These are phyloP conservation scores for Gossypium raimondii DNA, from an alignment of 345 rosid species.

Conservation along the genomic window DNA sequence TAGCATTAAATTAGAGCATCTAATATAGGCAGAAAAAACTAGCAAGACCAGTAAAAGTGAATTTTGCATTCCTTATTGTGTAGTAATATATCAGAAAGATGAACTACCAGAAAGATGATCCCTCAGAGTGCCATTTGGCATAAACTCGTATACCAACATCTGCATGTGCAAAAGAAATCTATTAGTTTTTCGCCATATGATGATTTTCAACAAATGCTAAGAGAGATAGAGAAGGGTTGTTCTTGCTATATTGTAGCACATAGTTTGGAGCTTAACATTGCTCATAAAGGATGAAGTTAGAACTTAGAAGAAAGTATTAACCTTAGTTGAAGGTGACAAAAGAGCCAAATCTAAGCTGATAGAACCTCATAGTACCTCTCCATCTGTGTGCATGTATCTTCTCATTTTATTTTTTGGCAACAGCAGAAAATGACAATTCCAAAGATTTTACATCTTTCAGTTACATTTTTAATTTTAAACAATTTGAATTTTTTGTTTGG, in stretches of 20 bases:
- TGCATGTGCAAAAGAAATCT: constrained; percentile 27
- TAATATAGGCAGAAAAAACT: constrained; percentile 4
- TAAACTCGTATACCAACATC: constrained; percentile 94
- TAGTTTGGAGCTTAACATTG: background rate
- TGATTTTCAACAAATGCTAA: constrained; percentile 3
- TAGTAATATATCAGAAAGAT: background rate
- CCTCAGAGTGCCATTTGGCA: constrained; percentile 83
- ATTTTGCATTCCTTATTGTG: background rate
- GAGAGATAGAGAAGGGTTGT: background rate
- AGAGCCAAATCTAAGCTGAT: constrained; percentile 2
- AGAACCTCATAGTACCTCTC: background rate
- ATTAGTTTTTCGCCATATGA: constrained; percentile 12
- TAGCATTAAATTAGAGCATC: constrained; percentile 4
- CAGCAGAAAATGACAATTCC: background rate
- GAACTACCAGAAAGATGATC: constrained; percentile 77
- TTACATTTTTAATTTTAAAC: background rate
- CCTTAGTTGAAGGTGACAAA: background rate
- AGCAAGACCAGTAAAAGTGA: background rate
- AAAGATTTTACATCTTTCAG: background rate
- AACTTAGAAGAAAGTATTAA: background rate
- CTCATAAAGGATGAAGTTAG: background rate
- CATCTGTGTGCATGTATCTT: background rate
- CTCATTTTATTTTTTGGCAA: background rate
- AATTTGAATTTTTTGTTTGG: background rate
- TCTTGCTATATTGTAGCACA: background rate